Percentiles rank a stretch among this genome's conserved stretches.
phyloP scores from a whole-genome alignment of 371 early-diverging fungal genomes.

The Mucor indicus region DNA sequence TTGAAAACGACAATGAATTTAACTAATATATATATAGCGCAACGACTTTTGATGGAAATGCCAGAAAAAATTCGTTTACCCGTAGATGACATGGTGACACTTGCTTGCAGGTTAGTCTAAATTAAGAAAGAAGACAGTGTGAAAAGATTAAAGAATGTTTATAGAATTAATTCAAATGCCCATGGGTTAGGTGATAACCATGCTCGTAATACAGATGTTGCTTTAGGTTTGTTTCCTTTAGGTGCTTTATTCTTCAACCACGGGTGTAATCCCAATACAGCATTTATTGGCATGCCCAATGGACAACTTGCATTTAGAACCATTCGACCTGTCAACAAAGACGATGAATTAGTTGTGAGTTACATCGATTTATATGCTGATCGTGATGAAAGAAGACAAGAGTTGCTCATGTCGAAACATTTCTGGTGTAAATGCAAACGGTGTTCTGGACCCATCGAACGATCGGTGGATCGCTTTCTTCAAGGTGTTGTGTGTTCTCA shows the following conservation, averaged over 20 bases:
- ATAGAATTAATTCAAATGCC: constrained; percentile 59
- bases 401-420: constrained; percentile 56
- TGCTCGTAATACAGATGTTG: constrained; percentile 54
- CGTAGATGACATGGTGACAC: constrained; percentile 52
- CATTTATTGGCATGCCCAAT: constrained; percentile 49
- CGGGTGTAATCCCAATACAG: constrained; percentile 69
- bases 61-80: constrained; percentile 43
- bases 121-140: background rate
- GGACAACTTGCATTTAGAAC: constrained; percentile 60
- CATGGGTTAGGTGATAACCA: constrained; percentile 54
- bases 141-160: background rate
- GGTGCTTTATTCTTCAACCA: constrained; percentile 63
- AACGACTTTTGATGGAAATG: constrained; percentile 42
- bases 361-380: constrained; percentile 68
- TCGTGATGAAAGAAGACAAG: constrained; percentile 67
- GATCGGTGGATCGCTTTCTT: constrained; percentile 66
- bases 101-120: constrained; percentile 53
- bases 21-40: background rate
- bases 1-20: background rate
- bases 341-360: constrained; percentile 59
- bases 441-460: constrained; percentile 56
- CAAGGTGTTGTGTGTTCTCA: constrained; percentile 61
- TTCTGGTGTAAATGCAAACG: constrained; percentile 76
- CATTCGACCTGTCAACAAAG: constrained; percentile 50
- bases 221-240: constrained; percentile 64